A percentile compares a stretch with the other conserved stretches of the same genome.
Conservation (phyloP, 2,329 filamentous ascomycete species). For the Botrytis fragariae region DNA sequence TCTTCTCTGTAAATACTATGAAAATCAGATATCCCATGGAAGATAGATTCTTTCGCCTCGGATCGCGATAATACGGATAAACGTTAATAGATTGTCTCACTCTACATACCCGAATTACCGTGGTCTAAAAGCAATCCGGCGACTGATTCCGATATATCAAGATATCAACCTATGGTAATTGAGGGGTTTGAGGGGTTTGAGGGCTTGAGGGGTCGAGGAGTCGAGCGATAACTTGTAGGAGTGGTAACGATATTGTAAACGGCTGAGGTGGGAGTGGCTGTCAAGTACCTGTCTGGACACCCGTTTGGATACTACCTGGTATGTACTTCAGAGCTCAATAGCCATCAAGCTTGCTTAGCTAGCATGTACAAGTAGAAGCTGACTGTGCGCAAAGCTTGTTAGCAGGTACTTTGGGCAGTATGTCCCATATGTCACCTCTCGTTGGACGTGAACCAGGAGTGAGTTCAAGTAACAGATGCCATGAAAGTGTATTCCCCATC, state of each 20-base stretch:
- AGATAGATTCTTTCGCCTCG: conserved; percentile 2
- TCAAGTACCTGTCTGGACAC: background rate
- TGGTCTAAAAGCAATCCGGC: background rate
- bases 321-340: background rate
- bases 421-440: background rate
- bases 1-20: background rate
- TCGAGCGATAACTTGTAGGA: background rate
- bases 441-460: background rate
- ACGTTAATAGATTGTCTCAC: background rate
- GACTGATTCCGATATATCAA: background rate
- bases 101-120: conserved; percentile 25
- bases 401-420: no score
- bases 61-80: background rate
- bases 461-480: background rate
- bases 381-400: background rate
- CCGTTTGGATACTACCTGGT: background rate
- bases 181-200: background rate
- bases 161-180: background rate
- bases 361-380: background rate
- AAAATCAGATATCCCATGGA: background rate
- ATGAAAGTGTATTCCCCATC: background rate
- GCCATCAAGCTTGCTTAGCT: background rate
- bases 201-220: background rate
- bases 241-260: background rate
- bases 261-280: background rate